Evolutionary conservation across 495 filamentous ascomycete genomes (phyloP), one percentile per base, ranked within the genome.

Genomic region (Xylaria flabelliformis): DNA sequence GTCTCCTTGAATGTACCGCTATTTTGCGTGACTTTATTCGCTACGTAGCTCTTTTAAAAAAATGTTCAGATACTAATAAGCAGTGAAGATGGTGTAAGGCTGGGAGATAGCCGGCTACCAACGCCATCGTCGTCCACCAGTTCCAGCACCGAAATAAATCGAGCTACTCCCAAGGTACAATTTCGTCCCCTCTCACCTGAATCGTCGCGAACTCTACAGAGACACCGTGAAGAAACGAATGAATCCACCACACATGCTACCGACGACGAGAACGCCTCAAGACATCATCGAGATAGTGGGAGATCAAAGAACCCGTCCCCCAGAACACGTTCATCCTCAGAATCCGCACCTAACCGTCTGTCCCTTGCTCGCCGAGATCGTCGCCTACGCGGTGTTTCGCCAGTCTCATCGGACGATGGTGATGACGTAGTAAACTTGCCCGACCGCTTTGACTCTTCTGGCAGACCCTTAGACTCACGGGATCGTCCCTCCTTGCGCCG

Each of bases 391-490:
- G 71, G 69, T 34, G 55, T 70, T 12, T 77, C 69, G 4, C 65
- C 73, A 9, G 8, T 19, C 4, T 70, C 72, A 39, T 76, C 79
- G 8, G 79, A 80, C 39, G 29, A 29, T 3, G 76, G 80, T 19
- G 76, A 74, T 2, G 82, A 79, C 3, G 70, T 86, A 4, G 86
- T 87, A 48, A 74, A 81, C 8, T 74, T 94, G 0, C 92, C 92
- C 0, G 86, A 89, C 55, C 85, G 92, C 0, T 93, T 94, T 72
- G 91, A 93, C 72, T 73, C 80, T 8, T 80, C 90, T 4, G 91
- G 92, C 1, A 82, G 83, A 26, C 88, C 85, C 0, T 66, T 88
- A 8, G 78, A 82, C 19, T 19, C 71, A 55, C 42, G 56, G 0
- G 41, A 64, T 8, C 55, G 24, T 44, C 34, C 58, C 17, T 39